Percentiles rank a stretch among this genome's conserved stretches.
These are phyloP conservation scores for Pythium pyrilobum DNA, from an alignment of 352 stramenopile species.

Conservation along the genomic window DNA sequence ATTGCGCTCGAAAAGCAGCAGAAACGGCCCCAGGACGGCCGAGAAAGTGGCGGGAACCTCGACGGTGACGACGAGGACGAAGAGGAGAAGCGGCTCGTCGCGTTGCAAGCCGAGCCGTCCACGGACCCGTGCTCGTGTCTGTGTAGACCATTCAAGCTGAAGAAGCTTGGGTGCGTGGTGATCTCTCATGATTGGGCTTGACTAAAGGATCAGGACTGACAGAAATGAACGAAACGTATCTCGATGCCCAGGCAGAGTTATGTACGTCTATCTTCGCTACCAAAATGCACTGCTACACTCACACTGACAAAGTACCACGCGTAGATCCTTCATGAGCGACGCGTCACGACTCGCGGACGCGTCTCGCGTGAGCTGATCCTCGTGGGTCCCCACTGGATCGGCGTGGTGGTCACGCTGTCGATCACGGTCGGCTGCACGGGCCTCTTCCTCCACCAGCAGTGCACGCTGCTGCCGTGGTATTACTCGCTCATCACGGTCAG, in stretches of 20 bases:
- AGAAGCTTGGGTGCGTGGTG: constrained; percentile 33
- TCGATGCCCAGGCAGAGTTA: constrained; percentile 12
- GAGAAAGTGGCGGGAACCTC: not conserved
- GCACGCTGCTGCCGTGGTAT: constrained; percentile 37
- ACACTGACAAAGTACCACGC: too few relatives aligned
- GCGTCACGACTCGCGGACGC: constrained; percentile 20
- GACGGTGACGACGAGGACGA: not conserved
- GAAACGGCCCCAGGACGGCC: not conserved
- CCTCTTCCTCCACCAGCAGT: constrained; percentile 64
- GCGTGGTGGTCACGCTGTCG: constrained; percentile 54
- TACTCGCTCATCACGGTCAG: constrained; percentile 52
- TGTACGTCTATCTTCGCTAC: not conserved
- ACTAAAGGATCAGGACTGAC: too few relatives aligned
- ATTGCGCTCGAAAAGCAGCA: constrained; percentile 14
- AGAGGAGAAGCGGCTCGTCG: not conserved
- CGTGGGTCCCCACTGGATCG: constrained; percentile 78
- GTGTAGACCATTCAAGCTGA: constrained; percentile 50
- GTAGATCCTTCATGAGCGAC: constrained; percentile 49
- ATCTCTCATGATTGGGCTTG: not conserved
- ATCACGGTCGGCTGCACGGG: constrained; percentile 56
- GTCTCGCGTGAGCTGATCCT: constrained; percentile 33
- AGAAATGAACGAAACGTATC: too few relatives aligned
- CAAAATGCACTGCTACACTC: not conserved
- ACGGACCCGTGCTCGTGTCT: constrained; percentile 54
- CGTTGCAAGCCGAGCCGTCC: constrained; percentile 5